Percentiles rank a stretch among this genome's conserved stretches.
Evolutionary conservation across 306 rosid species (phyloP).

Genomic region (Glycine tomentella): DNA sequence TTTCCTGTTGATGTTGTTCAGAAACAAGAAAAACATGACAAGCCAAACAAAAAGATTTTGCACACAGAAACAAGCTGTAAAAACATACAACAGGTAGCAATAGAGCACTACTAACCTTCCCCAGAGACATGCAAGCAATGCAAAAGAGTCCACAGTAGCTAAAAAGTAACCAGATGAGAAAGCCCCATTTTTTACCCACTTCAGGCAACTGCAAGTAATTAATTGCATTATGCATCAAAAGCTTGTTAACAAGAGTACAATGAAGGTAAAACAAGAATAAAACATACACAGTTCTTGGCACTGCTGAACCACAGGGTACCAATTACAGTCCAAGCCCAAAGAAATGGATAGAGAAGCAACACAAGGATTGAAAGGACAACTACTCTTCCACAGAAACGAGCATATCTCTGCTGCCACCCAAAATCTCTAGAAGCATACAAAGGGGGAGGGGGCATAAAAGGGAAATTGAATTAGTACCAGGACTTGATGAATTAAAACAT

Average conservation of each 20-base stretch:
- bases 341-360: slow-evolving; percentile 90
- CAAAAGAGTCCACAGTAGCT: slow-evolving; percentile 92
- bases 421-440: slow-evolving; percentile 74
- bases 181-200: slow-evolving; percentile 97
- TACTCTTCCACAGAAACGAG: slow-evolving; percentile 96
- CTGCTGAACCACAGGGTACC: slow-evolving; percentile 91
- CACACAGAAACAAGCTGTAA: slow-evolving; percentile 19
- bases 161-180: slow-evolving; percentile 96
- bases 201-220: slow-evolving; percentile 76
- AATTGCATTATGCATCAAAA: slow-evolving; percentile 42
- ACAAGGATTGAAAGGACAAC: slow-evolving; percentile 85
- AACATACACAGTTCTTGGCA: slow-evolving; percentile 84
- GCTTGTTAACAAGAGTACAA: slow-evolving; percentile 36
- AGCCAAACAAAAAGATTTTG: slow-evolving; percentile 35
- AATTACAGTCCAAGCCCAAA: slow-evolving; percentile 94
- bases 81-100: slow-evolving; percentile 25
- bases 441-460: not conserved
- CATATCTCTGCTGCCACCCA: slow-evolving; percentile 98
- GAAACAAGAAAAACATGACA: slow-evolving; percentile 16
- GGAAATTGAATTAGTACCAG: slow-evolving; percentile 17
- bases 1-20: not conserved
- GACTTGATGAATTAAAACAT: slow-evolving; percentile 36
- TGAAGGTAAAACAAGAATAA: slow-evolving; percentile 5
- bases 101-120: slow-evolving; percentile 71
- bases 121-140: slow-evolving; percentile 85